Base-by-base conservation (phyloP, 2,329 filamentous ascomycete species). In the Xylaria sp. region DNA sequence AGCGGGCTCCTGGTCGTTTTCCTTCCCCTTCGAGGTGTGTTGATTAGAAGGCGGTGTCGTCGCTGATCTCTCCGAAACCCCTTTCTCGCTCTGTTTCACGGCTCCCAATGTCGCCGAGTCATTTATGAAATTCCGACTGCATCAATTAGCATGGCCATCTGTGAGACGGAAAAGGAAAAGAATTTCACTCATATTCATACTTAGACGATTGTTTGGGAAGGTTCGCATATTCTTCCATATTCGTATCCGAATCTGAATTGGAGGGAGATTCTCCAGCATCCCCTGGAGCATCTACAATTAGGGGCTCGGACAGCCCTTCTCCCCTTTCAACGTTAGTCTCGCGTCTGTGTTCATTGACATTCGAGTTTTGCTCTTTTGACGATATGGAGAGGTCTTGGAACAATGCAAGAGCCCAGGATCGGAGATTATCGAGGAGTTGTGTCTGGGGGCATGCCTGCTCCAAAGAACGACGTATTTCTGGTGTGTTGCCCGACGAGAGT, bases 41-140 rank as follows among this genome's bases (percentile, higher is more conserved):
- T 61, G 64, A 13, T 59, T 48, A 1, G 54, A 50, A 16, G 55
- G 46, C 29, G 47, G 39, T 21, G 48, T 43, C 8, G 29, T 20
- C 19, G 39, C 24, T 17, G 50, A 22, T 18, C 24, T 8, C 34
- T 19, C 11, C n/a, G 24, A 26, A 18, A 43, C 42, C 26, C 39
- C 29, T 26, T 44, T 50, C 45, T 65, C 61, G 26, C 48, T 61
- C 47, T 54, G 55, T 41, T 53, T 65, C 34, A 62, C 57, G 5
- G 63, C 62, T 43, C 60, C 60, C 4, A 69, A 49, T 6, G 52
- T 48, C n/a, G 50, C 47, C 7, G 48, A 37, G 39, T 53, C 57
- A 45, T 62, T 50, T 37, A 69, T 63, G 26, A 66, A 64, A 51
- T 53, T 67, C 41, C 48, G 60, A 38, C 67, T 69, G 9, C n/a